Base-by-base conservation (phyloP, 176 grass and related monocot genomes). In the Bothriochloa decipiens region DNA sequence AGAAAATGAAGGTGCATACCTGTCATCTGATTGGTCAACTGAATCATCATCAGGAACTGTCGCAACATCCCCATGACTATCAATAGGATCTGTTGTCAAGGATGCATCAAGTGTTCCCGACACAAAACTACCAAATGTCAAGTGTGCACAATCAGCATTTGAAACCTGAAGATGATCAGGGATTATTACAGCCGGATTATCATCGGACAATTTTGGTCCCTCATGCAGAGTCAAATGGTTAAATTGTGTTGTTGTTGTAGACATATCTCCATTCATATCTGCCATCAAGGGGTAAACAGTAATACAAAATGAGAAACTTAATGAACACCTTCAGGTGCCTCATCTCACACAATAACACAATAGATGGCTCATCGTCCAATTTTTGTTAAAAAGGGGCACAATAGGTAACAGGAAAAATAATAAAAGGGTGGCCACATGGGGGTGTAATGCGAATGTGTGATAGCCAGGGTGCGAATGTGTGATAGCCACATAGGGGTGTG, bases 111-210 rank as follows among this genome's bases (percentile, higher is more conserved):
- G 91, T 82, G 83, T 88, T 72, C 93, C 93, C 63, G 92, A 94
- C 80, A 87, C 90, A 70, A 95, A 95, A 75, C 93, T 95, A 70
- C 93, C 93, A 71, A 95, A 95, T 27, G 90, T 92, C 42, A 95
- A 82, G 78, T 95, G 90, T 18, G 80, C 90, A 50, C 80, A 88
- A 58, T 90, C 93, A 7, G 86, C 88, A 82, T 92, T 90, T 69
- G 90, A 88, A 88, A 95, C 85, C 86, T 90, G 90, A 52, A 95
- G 90, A 76, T 95, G 88, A 67, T 84, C 81, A 43, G 93, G 93
- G 37, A 95, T 95, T 84, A 95, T 95, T 65, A 95, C 90, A 81
- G 93, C 93, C 11, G 93, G 88, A 57, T 86, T 90, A 36, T 90
- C 83, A 45, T 92, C 90, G 50, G 80, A 74, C 68, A 83, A 36